Evolutionary conservation across 2,329 filamentous ascomycete genomes (phyloP).

Genomic region (Aspergillus felis): DNA sequence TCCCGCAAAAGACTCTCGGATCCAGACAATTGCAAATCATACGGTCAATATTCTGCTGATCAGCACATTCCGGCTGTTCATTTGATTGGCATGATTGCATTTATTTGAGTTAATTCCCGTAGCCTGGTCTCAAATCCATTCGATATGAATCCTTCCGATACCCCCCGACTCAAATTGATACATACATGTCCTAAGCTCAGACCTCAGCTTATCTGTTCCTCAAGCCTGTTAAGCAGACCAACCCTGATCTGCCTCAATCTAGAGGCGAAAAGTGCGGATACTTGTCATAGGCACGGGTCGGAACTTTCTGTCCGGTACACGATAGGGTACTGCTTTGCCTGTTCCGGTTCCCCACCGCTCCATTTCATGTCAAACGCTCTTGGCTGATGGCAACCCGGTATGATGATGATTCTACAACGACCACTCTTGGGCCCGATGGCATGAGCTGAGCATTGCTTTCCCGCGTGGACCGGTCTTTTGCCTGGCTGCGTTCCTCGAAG

Average conservation of each 20-base stretch:
- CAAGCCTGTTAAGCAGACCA: conserved; percentile 4
- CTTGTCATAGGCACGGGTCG: not conserved
- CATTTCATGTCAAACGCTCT: not conserved
- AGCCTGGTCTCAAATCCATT: not conserved
- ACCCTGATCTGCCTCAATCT: not conserved
- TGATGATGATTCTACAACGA: not conserved
- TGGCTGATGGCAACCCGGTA: not conserved
- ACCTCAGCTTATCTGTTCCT: conserved; percentile 1
- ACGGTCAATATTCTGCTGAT: conserved; percentile 6
- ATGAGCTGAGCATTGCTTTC: conserved; percentile 17
- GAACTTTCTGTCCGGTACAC: not conserved
- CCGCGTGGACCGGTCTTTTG: conserved; percentile 23
- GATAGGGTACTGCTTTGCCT: not conserved
- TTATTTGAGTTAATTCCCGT: not conserved
- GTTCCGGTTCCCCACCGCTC: not conserved
- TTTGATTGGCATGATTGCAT: not conserved
- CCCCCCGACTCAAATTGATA: not conserved
- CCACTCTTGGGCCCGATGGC: conserved; percentile 6
- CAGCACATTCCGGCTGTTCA: not conserved
- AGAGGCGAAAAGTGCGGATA: not conserved
- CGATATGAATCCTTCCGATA: not conserved
- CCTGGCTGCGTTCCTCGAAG: conserved; percentile 17
- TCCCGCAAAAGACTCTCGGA: not conserved
- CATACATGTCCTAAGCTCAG: conserved; percentile 1
- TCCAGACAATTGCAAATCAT: not conserved